Percentiles rank a stretch among this genome's conserved stretches.
These are phyloP conservation scores for Setomelanomma holmii DNA, from an alignment of 2,329 filamentous ascomycete species.

Conservation along the genomic window DNA sequence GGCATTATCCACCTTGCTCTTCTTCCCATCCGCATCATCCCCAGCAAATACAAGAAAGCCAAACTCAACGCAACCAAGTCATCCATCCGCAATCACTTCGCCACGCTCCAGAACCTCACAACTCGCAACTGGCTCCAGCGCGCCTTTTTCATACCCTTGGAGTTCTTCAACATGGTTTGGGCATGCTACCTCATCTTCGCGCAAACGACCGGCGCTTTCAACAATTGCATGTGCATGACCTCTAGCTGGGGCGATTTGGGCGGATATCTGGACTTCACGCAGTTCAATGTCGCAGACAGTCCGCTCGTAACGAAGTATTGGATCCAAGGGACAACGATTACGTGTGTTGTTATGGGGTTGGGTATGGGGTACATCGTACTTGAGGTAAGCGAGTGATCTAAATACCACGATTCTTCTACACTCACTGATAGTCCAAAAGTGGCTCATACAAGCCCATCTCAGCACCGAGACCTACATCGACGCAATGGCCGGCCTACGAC, in stretches of 20 bases:
- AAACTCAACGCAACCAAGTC: slow-evolving; percentile 2
- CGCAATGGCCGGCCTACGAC: slow-evolving; percentile 24
- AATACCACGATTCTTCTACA: neutral
- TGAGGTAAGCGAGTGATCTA: slow-evolving; percentile 17
- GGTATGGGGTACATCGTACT: slow-evolving; percentile 42
- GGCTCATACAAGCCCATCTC: slow-evolving; percentile 45
- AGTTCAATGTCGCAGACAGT: slow-evolving; percentile 33
- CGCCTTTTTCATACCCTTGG: slow-evolving; percentile 41
- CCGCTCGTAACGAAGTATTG: slow-evolving; percentile 33
- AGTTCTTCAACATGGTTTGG: slow-evolving; percentile 47
- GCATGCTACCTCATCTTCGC: slow-evolving; percentile 47
- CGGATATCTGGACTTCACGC: slow-evolving; percentile 50
- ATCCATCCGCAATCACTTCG: slow-evolving; percentile 9
- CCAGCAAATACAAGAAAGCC: slow-evolving; percentile 2
- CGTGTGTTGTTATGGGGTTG: slow-evolving; percentile 34
- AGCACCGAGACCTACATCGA: slow-evolving; percentile 35
- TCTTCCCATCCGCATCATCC: slow-evolving; percentile 9
- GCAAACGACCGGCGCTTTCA: slow-evolving; percentile 50
- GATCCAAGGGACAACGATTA: slow-evolving; percentile 35
- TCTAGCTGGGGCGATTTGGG: slow-evolving; percentile 43
- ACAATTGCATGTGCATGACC: slow-evolving; percentile 51
- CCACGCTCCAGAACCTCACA: slow-evolving; percentile 10
- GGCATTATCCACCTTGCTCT: neutral
- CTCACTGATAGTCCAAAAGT: slow-evolving; percentile 18
- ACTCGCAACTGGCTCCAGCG: slow-evolving; percentile 28